Conservation (phyloP, 176 grass and related monocot species). For the Neostapfia colusana region DNA sequence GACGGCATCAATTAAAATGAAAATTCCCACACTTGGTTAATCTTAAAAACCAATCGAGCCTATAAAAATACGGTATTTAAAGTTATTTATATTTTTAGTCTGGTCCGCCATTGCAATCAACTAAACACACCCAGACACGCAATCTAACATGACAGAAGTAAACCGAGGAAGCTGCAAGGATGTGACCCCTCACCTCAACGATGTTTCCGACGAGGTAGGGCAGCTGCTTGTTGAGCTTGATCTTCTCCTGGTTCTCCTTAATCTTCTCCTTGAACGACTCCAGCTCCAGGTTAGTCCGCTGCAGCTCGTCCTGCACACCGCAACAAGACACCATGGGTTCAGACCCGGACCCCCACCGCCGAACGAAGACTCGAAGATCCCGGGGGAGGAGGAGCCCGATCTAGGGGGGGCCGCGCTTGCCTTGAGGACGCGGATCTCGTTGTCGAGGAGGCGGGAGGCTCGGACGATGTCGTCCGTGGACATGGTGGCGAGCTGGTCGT, state of each 20-base stretch:
- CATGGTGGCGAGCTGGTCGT: slow-evolving; percentile 70
- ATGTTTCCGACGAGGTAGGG: slow-evolving; percentile 90
- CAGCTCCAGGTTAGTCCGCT: slow-evolving; percentile 66
- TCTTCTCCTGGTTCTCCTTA: slow-evolving; percentile 89
- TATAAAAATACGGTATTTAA: too few relatives aligned
- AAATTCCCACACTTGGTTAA: too few relatives aligned
- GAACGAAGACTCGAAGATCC: background rate
- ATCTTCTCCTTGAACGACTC: slow-evolving; percentile 71
- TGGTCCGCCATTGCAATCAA: too few relatives aligned
- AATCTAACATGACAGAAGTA: background rate
- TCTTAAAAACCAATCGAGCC: too few relatives aligned
- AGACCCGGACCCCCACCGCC: background rate
- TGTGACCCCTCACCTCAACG: slow-evolving; percentile 55
- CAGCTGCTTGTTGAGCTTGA: slow-evolving; percentile 81
- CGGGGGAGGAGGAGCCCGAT: background rate
- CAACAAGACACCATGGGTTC: background rate
- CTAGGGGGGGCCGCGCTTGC: slow-evolving; percentile 37
- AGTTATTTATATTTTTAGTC: too few relatives aligned
- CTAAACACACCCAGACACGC: background rate
- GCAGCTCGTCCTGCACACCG: slow-evolving; percentile 57
- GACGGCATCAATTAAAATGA: too few relatives aligned
- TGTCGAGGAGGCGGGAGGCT: slow-evolving; percentile 74
- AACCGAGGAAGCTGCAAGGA: background rate
- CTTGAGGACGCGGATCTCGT: slow-evolving; percentile 85
- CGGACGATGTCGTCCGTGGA: slow-evolving; percentile 58